These are phyloP conservation scores for Coemansia sp. DNA, from an alignment of 192 early-diverging fungal genomes.

Conservation along the genomic window DNA sequence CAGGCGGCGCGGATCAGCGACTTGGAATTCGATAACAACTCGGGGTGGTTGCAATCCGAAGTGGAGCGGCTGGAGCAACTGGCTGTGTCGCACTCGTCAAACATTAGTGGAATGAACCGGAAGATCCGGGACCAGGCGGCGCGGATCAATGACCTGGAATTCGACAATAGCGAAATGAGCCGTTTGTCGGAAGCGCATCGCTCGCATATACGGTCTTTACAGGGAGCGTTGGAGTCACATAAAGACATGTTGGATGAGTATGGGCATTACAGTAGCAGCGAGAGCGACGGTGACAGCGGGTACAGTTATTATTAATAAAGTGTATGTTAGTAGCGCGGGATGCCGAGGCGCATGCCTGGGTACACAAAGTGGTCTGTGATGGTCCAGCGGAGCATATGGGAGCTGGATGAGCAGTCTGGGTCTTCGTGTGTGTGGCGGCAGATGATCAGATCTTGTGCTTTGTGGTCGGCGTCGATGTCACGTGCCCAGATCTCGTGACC, in stretches of 20 bases:
- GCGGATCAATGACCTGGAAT: background rate
- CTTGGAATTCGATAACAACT: background rate
- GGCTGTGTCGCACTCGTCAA: background rate
- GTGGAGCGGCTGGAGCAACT: background rate
- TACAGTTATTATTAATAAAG: background rate
- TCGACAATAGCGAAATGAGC: background rate
- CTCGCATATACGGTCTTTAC: background rate
- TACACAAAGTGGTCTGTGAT: constrained; percentile 34
- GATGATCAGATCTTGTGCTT: constrained; percentile 2
- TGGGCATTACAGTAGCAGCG: too few relatives aligned
- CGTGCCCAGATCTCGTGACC: constrained; percentile 33
- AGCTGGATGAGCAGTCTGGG: constrained; percentile 15
- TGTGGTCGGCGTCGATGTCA: background rate
- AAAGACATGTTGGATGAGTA: background rate
- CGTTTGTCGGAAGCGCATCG: background rate
- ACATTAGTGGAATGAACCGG: background rate
- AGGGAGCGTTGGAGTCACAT: background rate
- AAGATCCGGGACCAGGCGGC: background rate
- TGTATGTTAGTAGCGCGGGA: background rate
- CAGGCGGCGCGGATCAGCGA: background rate
- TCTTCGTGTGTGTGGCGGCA: constrained; percentile 7
- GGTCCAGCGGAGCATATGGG: constrained; percentile 21
- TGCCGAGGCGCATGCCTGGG: constrained; percentile 24
- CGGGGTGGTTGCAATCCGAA: background rate
- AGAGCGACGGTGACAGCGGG: too few relatives aligned